Evolutionary conservation across 192 early-diverging fungal genomes (phyloP).

Genomic region (Backusella sp.): DNA sequence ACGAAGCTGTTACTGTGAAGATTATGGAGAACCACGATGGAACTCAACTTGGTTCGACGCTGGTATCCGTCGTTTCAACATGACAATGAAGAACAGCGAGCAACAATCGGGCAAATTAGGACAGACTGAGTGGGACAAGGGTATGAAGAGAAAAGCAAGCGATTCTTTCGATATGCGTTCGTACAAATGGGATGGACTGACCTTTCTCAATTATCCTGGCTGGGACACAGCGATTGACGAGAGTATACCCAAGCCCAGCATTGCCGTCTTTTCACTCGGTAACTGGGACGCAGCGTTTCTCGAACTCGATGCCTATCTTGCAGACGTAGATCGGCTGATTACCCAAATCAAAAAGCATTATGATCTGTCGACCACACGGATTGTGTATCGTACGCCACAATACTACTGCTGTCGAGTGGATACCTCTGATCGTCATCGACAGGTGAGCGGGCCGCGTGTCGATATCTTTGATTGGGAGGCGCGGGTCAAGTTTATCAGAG

Average conservation of each 20-base stretch:
- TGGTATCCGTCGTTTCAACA: not conserved
- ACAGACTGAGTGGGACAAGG: conserved; percentile 2
- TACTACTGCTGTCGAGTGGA: conserved; percentile 54
- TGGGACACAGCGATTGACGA: conserved; percentile 34
- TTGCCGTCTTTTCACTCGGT: conserved; percentile 41
- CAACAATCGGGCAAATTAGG: conserved; percentile 9
- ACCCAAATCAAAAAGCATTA: conserved; percentile 33
- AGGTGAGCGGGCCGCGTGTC: conserved; percentile 27
- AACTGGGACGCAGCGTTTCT: conserved; percentile 54
- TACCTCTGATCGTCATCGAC: conserved; percentile 17
- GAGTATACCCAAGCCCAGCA: conserved; percentile 15
- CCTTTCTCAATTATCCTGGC: conserved; percentile 30
- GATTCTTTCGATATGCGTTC: conserved; percentile 22
- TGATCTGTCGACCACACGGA: not conserved
- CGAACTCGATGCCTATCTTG: conserved; percentile 28
- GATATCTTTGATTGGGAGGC: conserved; percentile 31
- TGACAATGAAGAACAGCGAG: conserved; percentile 27
- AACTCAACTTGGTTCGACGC: conserved; percentile 31
- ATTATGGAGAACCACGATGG: conserved; percentile 38
- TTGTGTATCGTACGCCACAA: conserved; percentile 50
- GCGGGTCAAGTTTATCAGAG: conserved; percentile 25
- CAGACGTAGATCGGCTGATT: conserved; percentile 28
- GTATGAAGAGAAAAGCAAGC: not conserved
- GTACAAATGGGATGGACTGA: conserved; percentile 52
- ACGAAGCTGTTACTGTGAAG: conserved; percentile 44